A percentile compares a stretch with the other conserved stretches of the same genome.
Evolutionary conservation across 768 basidiomycete genomes (phyloP).

Genomic region (Termitomyces sp.): DNA sequence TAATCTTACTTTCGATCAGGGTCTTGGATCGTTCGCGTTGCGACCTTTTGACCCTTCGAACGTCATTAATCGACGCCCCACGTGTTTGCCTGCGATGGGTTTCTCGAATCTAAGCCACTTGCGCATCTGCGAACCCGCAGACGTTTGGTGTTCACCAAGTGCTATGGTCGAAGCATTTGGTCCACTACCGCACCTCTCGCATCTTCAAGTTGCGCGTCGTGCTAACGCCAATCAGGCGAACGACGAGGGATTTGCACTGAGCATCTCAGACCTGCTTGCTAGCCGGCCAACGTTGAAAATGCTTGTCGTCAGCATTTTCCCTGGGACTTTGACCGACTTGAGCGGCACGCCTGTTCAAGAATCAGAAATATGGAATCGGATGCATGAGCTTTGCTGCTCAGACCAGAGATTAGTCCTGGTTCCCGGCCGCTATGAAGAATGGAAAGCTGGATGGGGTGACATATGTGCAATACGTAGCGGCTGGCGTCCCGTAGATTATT

Average conservation of each 20-base stretch:
- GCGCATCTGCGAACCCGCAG: constrained; percentile 32
- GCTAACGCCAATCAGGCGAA: constrained; percentile 36
- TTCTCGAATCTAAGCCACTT: constrained; percentile 26
- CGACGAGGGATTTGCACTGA: constrained; percentile 28
- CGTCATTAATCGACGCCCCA: neutral
- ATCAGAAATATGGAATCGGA: constrained; percentile 21
- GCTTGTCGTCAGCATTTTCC: constrained; percentile 30
- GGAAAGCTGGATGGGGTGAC: constrained; percentile 20
- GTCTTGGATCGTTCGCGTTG: constrained; percentile 21
- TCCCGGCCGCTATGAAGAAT: constrained; percentile 16
- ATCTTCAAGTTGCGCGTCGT: constrained; percentile 33
- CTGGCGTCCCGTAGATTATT: constrained; percentile 15
- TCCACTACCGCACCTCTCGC: constrained; percentile 28
- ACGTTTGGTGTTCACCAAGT: constrained; percentile 28
- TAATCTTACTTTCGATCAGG: constrained; percentile 8
- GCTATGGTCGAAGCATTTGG: constrained; percentile 27
- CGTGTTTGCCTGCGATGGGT: neutral
- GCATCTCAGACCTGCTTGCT: constrained; percentile 23
- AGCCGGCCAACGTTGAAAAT: constrained; percentile 23
- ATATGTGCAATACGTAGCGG: constrained; percentile 11
- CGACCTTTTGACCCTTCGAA: constrained; percentile 19
- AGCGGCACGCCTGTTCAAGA: constrained; percentile 10
- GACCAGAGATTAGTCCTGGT: constrained; percentile 21
- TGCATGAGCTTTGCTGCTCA: constrained; percentile 13
- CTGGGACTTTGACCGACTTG: constrained; percentile 7